A percentile compares a stretch with the other conserved stretches of the same genome.
Evolutionary conservation across 305 asterid genomes (phyloP).

Genomic region (Fraxinus latifolia): DNA sequence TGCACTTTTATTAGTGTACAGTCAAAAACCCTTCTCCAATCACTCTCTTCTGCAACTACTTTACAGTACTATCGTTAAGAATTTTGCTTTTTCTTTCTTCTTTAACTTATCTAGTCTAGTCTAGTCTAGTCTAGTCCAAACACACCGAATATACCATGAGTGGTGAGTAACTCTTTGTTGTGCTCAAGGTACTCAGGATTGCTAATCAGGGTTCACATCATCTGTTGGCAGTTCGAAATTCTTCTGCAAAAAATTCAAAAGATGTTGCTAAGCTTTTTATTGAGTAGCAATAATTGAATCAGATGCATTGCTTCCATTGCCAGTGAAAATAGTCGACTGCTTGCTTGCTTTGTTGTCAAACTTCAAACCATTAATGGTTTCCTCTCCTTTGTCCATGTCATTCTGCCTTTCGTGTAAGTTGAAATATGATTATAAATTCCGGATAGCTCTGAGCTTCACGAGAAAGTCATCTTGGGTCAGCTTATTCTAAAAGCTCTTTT

Average conservation of each 20-base stretch:
- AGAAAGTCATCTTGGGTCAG: background rate
- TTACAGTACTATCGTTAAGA: background rate
- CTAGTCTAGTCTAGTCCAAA: background rate
- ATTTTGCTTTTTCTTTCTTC: background rate
- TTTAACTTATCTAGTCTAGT: background rate
- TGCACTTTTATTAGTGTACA: constrained; percentile 57
- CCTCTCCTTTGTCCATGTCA: background rate
- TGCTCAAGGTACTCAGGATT: background rate
- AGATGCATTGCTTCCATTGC: background rate
- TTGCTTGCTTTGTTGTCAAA: background rate
- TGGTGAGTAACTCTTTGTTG: background rate
- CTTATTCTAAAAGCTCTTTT: background rate
- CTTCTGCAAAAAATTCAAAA: constrained; percentile 25
- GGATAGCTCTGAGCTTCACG: background rate
- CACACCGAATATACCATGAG: background rate
- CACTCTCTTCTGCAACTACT: constrained; percentile 12
- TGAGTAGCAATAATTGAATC: background rate
- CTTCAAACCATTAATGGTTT: background rate
- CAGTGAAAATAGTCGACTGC: background rate
- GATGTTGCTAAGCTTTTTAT: constrained; percentile 25
- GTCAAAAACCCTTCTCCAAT: constrained; percentile 36
- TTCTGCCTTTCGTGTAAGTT: background rate
- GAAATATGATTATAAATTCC: background rate
- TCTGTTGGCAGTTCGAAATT: constrained; percentile 45
- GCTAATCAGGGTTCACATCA: constrained; percentile 12